Percentiles rank a stretch among this genome's conserved stretches.
phyloP scores from a whole-genome alignment of 192 early-diverging fungal genomes.

The Pilaira anomala region DNA sequence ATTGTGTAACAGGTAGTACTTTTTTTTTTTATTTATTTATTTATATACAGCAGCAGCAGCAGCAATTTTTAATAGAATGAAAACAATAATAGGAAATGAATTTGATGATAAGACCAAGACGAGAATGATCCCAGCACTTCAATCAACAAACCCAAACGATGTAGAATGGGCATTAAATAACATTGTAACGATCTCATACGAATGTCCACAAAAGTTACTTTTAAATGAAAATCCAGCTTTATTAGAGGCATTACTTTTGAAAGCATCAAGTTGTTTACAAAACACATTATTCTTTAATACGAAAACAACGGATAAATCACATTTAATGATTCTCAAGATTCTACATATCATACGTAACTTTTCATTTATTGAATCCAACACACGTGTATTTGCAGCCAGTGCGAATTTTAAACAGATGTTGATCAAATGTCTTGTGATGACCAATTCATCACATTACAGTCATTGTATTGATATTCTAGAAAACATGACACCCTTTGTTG shows the following conservation, averaged over 20 bases:
- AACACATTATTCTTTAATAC: not conserved
- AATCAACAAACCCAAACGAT: conserved; percentile 69
- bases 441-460: conserved; percentile 42
- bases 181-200: conserved; percentile 65
- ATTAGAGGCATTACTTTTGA: conserved; percentile 58
- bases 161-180: conserved; percentile 82
- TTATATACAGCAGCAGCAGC: not conserved
- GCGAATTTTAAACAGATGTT: conserved; percentile 49
- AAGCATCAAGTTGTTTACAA: conserved; percentile 56
- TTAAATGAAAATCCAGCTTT: conserved; percentile 63
- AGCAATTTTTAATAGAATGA: not conserved
- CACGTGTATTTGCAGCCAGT: conserved; percentile 44
- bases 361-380: conserved; percentile 64
- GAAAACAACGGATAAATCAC: not conserved
- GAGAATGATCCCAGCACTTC: conserved; percentile 67
- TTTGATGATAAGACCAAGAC: conserved; percentile 42
- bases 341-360: conserved; percentile 76
- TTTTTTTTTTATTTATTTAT: not conserved
- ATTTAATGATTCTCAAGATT: conserved; percentile 8
- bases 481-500: conserved; percentile 56
- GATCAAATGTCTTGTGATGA: conserved; percentile 62
- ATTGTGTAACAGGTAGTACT: conserved; percentile 4
- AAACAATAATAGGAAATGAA: conserved; percentile 3
- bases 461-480: conserved; percentile 73
- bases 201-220: conserved; percentile 55